Conservation (phyloP, 2,329 filamentous ascomycete genomes). For the Epichloe uncinata region DNA sequence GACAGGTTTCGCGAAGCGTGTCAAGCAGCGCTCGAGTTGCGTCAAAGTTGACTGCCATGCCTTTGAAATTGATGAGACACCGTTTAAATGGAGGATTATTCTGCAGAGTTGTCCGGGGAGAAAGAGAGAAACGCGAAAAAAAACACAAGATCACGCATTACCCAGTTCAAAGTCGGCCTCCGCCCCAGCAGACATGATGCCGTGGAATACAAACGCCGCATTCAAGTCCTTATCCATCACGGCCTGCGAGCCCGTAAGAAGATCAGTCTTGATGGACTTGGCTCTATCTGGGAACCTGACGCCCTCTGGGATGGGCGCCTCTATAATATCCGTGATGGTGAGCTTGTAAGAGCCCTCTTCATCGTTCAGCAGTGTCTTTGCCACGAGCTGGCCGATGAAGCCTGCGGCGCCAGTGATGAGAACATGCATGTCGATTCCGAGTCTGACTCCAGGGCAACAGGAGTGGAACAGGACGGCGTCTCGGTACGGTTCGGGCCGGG, state of each 20-base stretch:
- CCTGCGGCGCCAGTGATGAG: conserved; percentile 49
- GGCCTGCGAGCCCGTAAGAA: background rate
- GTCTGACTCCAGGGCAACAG: no score
- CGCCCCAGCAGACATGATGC: conserved; percentile 48
- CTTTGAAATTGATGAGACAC: conserved; percentile 4
- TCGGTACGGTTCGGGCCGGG: no score
- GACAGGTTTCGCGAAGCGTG: conserved; percentile 27
- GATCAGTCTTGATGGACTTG: conserved; percentile 7
- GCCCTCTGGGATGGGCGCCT: conserved; percentile 30
- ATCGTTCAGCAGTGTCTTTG: conserved; percentile 34
- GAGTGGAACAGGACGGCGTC: no score
- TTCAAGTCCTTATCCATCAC: conserved; percentile 19
- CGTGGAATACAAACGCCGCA: conserved; percentile 44
- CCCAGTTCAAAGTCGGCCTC: conserved; percentile 40
- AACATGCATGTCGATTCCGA: conserved; percentile 17
- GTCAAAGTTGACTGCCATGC: conserved; percentile 44
- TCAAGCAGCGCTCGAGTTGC: conserved; percentile 40
- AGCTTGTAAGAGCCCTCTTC: conserved; percentile 23
- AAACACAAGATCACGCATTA: background rate
- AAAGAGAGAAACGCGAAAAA: background rate
- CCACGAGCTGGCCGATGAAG: conserved; percentile 48
- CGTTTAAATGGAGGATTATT: no score
- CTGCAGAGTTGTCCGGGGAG: background rate
- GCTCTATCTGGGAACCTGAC: conserved; percentile 17
- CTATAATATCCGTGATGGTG: conserved; percentile 40